Evolutionary conservation across 148 eudicot species (phyloP).

Genomic region (Chenopodium suecicum): DNA sequence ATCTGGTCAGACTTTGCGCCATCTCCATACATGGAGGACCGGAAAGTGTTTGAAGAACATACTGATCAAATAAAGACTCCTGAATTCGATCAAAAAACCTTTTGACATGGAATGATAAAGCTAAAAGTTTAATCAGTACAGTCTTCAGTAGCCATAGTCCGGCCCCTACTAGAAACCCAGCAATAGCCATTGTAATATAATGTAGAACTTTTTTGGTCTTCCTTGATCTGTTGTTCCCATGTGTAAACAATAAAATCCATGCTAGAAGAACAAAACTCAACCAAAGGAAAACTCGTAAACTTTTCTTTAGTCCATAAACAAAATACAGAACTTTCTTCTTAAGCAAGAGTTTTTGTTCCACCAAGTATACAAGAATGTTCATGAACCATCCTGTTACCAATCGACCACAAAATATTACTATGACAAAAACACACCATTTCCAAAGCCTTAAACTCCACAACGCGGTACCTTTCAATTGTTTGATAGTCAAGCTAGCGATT

Average conservation of each 20-base stretch:
- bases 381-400: slow-evolving; percentile 61
- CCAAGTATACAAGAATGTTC: slow-evolving; percentile 47
- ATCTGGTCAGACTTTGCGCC: slow-evolving; percentile 25
- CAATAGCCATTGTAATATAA: slow-evolving; percentile 63
- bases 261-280: slow-evolving; percentile 65
- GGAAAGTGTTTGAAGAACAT: slow-evolving; percentile 75
- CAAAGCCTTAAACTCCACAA: slow-evolving; percentile 64
- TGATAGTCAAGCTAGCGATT: slow-evolving; percentile 46
- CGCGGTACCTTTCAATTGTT: slow-evolving; percentile 18
- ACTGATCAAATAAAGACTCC: slow-evolving; percentile 73
- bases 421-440: slow-evolving; percentile 78
- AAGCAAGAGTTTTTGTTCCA: slow-evolving; percentile 65
- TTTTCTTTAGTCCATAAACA: slow-evolving; percentile 60
- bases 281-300: slow-evolving; percentile 73
- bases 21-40: slow-evolving; percentile 50
- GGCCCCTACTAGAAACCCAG: slow-evolving; percentile 66
- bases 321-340: slow-evolving; percentile 79
- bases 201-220: slow-evolving; percentile 39
- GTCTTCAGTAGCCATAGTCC: slow-evolving; percentile 79
- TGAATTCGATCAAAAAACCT: slow-evolving; percentile 89
- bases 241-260: slow-evolving; percentile 68
- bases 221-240: slow-evolving; percentile 48
- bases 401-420: slow-evolving; percentile 67
- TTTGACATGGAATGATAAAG: slow-evolving; percentile 71
- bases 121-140: slow-evolving; percentile 56